Base-by-base conservation (phyloP, 176 grass and related monocot species). In the Eremochloa ophiuroides region DNA sequence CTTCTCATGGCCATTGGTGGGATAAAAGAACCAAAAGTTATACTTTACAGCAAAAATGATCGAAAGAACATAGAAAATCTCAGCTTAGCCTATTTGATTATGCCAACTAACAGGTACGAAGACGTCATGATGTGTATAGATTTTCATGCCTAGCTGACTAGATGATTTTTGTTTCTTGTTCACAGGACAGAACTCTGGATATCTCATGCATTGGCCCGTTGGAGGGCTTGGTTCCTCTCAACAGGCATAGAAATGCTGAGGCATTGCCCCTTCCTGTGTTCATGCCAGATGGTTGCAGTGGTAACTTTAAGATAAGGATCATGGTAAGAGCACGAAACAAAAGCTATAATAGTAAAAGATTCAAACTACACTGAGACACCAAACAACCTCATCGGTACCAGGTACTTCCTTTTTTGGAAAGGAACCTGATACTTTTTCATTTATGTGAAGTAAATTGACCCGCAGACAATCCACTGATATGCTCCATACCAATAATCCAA, bases 41-140 rank as follows among this genome's bases (percentile, higher is more conserved):
- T 30, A 23, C 31, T 62, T 40, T 37, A 31, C 26, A 38, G 61
- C 29, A 75, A 67, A 74, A 46, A 46, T 29, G 6, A 39, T 61
- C 5, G 14, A 75, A 47, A 68, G 25, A 27, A 25, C 13, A 6
- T n/a, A 30, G 38, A 17, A 35, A 46, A 76, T 56, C 1, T 38
- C 78, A 87, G 58, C 59, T 59, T 51, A 22, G n/a, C 29, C 31
- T 43, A 40, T 81, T 81, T 75, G 48, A 23, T 69, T 67, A 28
- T 20, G 12, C 61, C 38, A 75, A 53, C 26, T 44, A 42, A 35
- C 34, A 27, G 25, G 43, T 23, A 79, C 73, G 66, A 79, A 55
- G 13, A 62, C 4, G 58, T 5, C 17, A 53, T 51, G 17, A 79
- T 65, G 22, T 70, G 44, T 39, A 66, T 20, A 72, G 27, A 74